These are phyloP conservation scores for Dichotomopilus funicola DNA, from an alignment of 2,329 filamentous ascomycete genomes.

Conservation along the genomic window DNA sequence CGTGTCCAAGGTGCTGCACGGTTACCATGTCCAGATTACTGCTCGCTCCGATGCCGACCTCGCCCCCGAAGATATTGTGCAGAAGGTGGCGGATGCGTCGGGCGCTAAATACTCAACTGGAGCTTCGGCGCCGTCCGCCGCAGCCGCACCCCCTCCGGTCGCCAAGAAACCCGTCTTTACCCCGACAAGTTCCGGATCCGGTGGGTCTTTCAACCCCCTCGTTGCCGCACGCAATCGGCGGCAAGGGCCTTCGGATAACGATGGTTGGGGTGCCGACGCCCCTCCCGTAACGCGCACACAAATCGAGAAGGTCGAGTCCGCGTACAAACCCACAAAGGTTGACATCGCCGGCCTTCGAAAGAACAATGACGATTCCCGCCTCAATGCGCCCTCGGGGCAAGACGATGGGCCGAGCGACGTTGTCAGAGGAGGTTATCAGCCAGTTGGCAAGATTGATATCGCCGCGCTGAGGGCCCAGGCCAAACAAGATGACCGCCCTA, in stretches of 20 bases:
- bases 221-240: conserved; percentile 57
- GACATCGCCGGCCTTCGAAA: conserved; percentile 81
- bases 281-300: conserved; percentile 82
- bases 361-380: conserved; percentile 61
- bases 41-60: conserved; percentile 87
- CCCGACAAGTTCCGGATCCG: conserved; percentile 53
- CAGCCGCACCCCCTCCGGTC: conserved; percentile 60
- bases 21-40: conserved; percentile 96
- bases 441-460: conserved; percentile 96
- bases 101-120: conserved; percentile 86
- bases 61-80: conserved; percentile 77
- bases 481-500: conserved; percentile 72
- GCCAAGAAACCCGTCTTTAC: conserved; percentile 90
- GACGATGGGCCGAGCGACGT: conserved; percentile 53
- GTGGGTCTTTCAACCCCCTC: conserved; percentile 59
- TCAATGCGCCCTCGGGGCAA: conserved; percentile 40
- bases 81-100: conserved; percentile 91
- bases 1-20: conserved; percentile 87
- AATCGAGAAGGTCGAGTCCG: conserved; percentile 84
- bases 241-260: conserved; percentile 60
- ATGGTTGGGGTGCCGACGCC: conserved; percentile 93
- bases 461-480: conserved; percentile 75
- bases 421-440: conserved; percentile 82
- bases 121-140: conserved; percentile 42
- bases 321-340: conserved; percentile 93